Base-by-base conservation (phyloP, 345 rosid species). In the Murraya koenigii region DNA sequence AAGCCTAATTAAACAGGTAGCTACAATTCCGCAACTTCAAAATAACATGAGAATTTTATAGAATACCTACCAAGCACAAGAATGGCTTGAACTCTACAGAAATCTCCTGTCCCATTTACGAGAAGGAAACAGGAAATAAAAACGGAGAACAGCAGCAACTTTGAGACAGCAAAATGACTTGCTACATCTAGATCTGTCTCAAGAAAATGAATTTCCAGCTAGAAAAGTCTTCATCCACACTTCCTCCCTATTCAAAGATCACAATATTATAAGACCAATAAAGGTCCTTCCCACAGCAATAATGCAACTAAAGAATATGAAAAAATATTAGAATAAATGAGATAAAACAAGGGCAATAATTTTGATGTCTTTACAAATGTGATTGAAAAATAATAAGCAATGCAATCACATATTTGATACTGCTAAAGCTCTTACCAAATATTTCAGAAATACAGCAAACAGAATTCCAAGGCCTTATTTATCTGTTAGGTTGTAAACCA, bases 401-500 rank as follows among this genome's bases (percentile, higher is more conserved):
- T 22, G 36, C 63, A 69, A 78, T 69, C 54, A 77, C 23, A 66
- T 7, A 25, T 28, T 28, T 38, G 59, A 41, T 74, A 26, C 32
- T 1, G 13, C 41, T 25, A 25, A 20, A 60, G 10, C 49, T 26
- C 65, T 49, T n/a, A 54, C 71, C 67, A 56, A 26, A 74, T 74
- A 38, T 41, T 8, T 64, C 23, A 77, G 39, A 41, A 23, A 63
- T 32, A 17, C n/a, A 62, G 23, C 67, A 22, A 6, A 66, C 4
- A 56, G 39, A 72, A 41, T 11, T 28, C 39, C 39, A 41, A 32
- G 78, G 56, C 56, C 62, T 41, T 74, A 69, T 59, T 82, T 84
- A 89, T 76, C 77, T 85, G 77, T 85, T 92, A 75, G 97, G 85
- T 61, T 95, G 98, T 79, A 93, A 88, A 55, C 99, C 99, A 20